Percentiles rank a stretch among this genome's conserved stretches.
phyloP scores from a whole-genome alignment of 148 eudicot species.

The Mesembryanthemum crystallinum region DNA sequence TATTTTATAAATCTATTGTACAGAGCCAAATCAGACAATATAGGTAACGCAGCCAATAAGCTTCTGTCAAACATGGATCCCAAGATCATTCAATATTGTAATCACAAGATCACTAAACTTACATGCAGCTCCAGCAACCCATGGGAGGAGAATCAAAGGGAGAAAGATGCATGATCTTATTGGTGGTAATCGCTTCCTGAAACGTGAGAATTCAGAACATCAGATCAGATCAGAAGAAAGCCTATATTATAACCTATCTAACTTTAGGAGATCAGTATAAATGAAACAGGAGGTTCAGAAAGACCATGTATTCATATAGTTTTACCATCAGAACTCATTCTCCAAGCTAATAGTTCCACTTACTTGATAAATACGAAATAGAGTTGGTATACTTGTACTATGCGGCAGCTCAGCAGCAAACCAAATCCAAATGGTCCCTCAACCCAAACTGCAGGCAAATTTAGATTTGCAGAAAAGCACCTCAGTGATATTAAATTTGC shows the following conservation, averaged over 20 bases:
- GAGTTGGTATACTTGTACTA: conserved; percentile 71
- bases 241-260: not conserved
- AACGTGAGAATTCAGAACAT: not conserved
- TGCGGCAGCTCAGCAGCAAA: conserved; percentile 83
- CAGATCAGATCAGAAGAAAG: not conserved
- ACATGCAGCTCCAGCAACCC: conserved; percentile 72
- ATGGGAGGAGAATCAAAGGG: conserved; percentile 67
- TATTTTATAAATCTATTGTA: not conserved
- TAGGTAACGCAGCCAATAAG: not conserved
- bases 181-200: conserved; percentile 87
- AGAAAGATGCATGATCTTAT: conserved; percentile 63
- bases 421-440: conserved; percentile 97
- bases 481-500: not conserved
- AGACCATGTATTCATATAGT: not conserved
- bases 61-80: not conserved
- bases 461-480: conserved; percentile 8
- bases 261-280: not conserved
- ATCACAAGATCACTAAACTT: conserved; percentile 29
- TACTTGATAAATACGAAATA: conserved; percentile 86
- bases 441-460: conserved; percentile 67
- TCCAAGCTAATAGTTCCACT: conserved; percentile 24
- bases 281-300: not conserved
- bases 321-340: not conserved
- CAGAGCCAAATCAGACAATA: not conserved
- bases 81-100: not conserved